A percentile compares a stretch with the other conserved stretches of the same genome.
phyloP scores from a whole-genome alignment of 192 early-diverging fungal species.

The Coemansia aciculifera region DNA sequence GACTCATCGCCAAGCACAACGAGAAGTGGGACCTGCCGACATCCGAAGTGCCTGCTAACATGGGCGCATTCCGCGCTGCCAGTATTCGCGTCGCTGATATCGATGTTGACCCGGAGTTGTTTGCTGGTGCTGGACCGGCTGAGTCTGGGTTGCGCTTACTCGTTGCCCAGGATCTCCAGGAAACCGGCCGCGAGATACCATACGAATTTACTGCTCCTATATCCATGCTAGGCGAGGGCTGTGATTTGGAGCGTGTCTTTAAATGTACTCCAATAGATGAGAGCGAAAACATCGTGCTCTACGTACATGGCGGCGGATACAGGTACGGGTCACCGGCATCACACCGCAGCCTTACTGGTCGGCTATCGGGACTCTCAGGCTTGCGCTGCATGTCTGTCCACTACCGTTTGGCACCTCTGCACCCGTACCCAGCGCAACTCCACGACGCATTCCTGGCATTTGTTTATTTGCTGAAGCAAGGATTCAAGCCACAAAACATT shows the following conservation, averaged over 20 bases:
- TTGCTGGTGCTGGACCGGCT: constrained; percentile 29
- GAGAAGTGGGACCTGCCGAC: constrained; percentile 21
- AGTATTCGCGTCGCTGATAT: constrained; percentile 21
- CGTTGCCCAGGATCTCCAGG: constrained; percentile 8
- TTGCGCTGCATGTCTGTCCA: constrained; percentile 43
- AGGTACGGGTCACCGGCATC: constrained; percentile 53
- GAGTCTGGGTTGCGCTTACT: constrained; percentile 25
- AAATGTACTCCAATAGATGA: constrained; percentile 17
- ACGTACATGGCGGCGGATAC: constrained; percentile 78
- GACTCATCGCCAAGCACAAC: constrained; percentile 11
- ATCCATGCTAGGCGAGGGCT: not conserved
- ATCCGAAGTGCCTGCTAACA: constrained; percentile 11
- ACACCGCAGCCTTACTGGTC: constrained; percentile 53
- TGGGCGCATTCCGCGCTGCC: constrained; percentile 19
- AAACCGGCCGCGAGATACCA: constrained; percentile 2
- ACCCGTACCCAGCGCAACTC: constrained; percentile 61
- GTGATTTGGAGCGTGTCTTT: constrained; percentile 9
- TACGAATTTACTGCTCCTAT: constrained; percentile 31
- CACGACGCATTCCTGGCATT: constrained; percentile 65
- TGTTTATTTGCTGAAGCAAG: constrained; percentile 56
- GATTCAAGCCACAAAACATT: constrained; percentile 62
- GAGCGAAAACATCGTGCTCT: constrained; percentile 65
- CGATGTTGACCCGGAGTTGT: constrained; percentile 14
- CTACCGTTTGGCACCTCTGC: constrained; percentile 45
- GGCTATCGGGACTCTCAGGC: constrained; percentile 56